Percentiles rank a stretch among this genome's conserved stretches.
Evolutionary conservation across 2,329 filamentous ascomycete species (phyloP).

Genomic region (Aspergillus sp.): DNA sequence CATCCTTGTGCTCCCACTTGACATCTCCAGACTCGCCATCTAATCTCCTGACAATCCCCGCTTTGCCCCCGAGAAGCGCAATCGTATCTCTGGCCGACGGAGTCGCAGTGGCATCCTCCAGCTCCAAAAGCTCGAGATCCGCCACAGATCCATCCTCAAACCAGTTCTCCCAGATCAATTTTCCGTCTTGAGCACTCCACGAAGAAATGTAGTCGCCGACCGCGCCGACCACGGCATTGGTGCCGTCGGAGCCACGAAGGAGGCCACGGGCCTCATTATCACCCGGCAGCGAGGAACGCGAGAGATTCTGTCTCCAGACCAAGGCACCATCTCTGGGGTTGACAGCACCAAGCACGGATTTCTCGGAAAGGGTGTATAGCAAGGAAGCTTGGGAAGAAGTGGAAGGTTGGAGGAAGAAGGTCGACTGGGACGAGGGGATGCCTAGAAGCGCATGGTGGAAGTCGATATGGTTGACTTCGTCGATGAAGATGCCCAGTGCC

Average conservation of each 20-base stretch:
- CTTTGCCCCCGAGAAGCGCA: constrained; percentile 56
- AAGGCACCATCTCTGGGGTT: constrained; percentile 81
- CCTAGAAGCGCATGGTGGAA: constrained; percentile 90
- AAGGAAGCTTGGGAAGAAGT: constrained; percentile 79
- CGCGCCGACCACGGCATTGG: constrained; percentile 72
- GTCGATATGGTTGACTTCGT: constrained; percentile 88
- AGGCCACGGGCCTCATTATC: constrained; percentile 28
- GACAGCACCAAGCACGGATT: constrained; percentile 77
- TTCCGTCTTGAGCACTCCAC: constrained; percentile 80
- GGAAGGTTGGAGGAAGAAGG: constrained; percentile 90
- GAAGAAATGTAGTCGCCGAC: constrained; percentile 65
- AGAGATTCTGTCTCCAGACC: constrained; percentile 78
- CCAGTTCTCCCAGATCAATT: constrained; percentile 67
- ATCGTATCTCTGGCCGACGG: constrained; percentile 58
- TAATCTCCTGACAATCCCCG: constrained; percentile 63
- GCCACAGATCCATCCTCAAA: constrained; percentile 46
- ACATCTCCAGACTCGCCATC: constrained; percentile 67
- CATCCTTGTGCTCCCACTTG: constrained; percentile 73
- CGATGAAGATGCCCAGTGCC: constrained; percentile 69
- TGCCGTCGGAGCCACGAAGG: constrained; percentile 70
- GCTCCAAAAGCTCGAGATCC: constrained; percentile 68
- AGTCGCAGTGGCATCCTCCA: constrained; percentile 52
- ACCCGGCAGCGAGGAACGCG: constrained; percentile 35
- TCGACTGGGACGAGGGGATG: constrained; percentile 72
- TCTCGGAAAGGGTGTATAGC: constrained; percentile 84